phyloP scores from a whole-genome alignment of 1,139 yeast species.

The Kazachstania sp. region DNA sequence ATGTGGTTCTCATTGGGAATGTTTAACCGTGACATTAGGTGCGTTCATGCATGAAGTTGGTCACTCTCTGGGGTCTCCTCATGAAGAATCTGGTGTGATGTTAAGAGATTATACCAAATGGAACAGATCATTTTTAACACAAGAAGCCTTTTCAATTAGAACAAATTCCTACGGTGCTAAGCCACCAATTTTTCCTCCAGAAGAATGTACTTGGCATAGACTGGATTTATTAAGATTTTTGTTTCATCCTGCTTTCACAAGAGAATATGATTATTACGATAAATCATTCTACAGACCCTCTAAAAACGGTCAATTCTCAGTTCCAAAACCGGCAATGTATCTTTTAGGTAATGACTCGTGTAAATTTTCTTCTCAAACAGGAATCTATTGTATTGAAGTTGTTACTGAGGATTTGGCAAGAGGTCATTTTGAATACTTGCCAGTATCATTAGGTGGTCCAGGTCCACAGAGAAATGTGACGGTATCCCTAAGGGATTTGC shows the following conservation, averaged over 20 bases:
- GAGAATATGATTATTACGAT: constrained; percentile 52
- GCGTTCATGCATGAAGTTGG: constrained; percentile 96
- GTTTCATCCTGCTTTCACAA: constrained; percentile 68
- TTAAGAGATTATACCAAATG: constrained; percentile 71
- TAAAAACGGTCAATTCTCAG: constrained; percentile 20
- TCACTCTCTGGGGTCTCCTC: constrained; percentile 84
- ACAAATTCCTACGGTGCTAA: constrained; percentile 38
- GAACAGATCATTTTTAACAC: constrained; percentile 73
- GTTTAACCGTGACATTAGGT: constrained; percentile 76
- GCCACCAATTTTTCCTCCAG: constrained; percentile 46
- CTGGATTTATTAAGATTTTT: constrained; percentile 70
- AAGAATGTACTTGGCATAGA: constrained; percentile 82
- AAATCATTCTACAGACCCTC: constrained; percentile 28
- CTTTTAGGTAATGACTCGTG: constrained; percentile 40
- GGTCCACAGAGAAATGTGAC: constrained; percentile 50
- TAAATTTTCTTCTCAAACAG: constrained; percentile 46
- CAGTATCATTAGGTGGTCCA: constrained; percentile 47
- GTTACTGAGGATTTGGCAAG: constrained; percentile 50
- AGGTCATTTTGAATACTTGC: constrained; percentile 52
- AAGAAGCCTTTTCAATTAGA: constrained; percentile 54
- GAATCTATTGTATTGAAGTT: constrained; percentile 64
- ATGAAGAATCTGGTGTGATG: constrained; percentile 86
- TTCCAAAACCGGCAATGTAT: constrained; percentile 35
- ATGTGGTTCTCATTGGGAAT: constrained; percentile 88
- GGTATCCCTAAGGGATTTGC: constrained; percentile 43